phyloP scores from a whole-genome alignment of 768 basidiomycete genomes.

The Neoboletus subvelutipes region DNA sequence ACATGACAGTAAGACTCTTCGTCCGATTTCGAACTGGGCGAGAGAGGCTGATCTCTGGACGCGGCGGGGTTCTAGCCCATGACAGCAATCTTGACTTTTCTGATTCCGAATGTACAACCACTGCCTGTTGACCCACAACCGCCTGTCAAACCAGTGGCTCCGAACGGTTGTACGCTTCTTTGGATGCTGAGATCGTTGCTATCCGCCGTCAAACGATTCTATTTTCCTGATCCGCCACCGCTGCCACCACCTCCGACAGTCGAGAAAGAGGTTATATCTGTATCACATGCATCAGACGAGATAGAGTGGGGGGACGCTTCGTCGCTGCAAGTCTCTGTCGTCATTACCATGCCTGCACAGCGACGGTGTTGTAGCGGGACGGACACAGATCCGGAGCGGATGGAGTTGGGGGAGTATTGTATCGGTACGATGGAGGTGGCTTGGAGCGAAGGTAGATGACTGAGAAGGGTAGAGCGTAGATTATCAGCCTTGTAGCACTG shows the following conservation, averaged over 20 bases:
- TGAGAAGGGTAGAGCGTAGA: neutral
- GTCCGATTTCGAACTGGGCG: neutral
- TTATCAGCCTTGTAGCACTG: too few relatives aligned
- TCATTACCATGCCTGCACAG: slow-evolving; percentile 42
- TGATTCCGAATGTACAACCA: neutral
- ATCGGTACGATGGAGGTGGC: slow-evolving; percentile 25
- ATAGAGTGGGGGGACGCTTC: slow-evolving; percentile 9
- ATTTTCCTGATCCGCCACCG: neutral
- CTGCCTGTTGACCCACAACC: neutral
- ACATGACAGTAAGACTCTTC: slow-evolving; percentile 39
- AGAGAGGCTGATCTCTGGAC: slow-evolving; percentile 1
- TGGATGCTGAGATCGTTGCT: neutral
- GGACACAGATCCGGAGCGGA: slow-evolving; percentile 12
- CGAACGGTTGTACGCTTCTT: neutral
- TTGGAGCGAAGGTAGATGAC: slow-evolving; percentile 5
- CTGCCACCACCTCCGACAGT: neutral
- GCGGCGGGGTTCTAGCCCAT: slow-evolving; percentile 20
- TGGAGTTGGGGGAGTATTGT: slow-evolving; percentile 37
- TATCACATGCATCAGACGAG: neutral
- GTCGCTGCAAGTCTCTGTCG: slow-evolving; percentile 39
- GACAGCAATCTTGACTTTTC: slow-evolving; percentile 17
- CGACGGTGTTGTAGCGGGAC: neutral
- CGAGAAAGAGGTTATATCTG: neutral
- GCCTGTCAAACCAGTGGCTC: neutral
- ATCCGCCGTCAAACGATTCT: slow-evolving; percentile 5